phyloP scores from a whole-genome alignment of 768 basidiomycete genomes.

The Thelephora ganbajun region DNA sequence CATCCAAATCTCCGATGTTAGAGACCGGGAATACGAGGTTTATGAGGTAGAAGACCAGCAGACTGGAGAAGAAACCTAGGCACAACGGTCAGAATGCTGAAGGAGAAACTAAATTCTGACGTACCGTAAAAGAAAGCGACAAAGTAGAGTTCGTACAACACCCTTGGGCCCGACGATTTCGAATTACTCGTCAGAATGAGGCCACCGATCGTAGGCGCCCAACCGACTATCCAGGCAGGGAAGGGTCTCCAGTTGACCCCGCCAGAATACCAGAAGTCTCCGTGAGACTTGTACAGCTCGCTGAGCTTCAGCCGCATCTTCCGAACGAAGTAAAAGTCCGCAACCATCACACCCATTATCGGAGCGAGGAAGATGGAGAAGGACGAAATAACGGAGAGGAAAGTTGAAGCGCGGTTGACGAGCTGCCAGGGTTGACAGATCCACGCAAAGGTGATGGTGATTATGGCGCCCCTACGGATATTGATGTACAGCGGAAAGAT shows the following conservation, averaged over 20 bases:
- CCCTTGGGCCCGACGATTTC: background rate
- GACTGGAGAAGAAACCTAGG: conserved; percentile 3
- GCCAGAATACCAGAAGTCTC: conserved; percentile 12
- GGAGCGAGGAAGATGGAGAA: conserved; percentile 34
- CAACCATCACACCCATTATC: conserved; percentile 26
- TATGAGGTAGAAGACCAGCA: conserved; percentile 7
- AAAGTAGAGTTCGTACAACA: conserved; percentile 7
- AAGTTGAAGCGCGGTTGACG: conserved; percentile 20
- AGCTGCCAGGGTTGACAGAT: conserved; percentile 30
- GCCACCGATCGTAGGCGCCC: conserved; percentile 5
- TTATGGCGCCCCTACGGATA: conserved; percentile 26
- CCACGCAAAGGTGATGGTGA: conserved; percentile 29
- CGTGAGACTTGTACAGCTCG: conserved; percentile 11
- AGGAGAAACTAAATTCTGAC: background rate
- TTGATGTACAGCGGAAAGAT: conserved; percentile 28
- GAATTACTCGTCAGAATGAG: background rate
- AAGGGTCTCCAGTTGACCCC: conserved; percentile 15
- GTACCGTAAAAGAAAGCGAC: conserved; percentile 5
- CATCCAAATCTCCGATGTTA: conserved; percentile 10
- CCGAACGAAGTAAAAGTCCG: conserved; percentile 16
- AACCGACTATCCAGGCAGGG: conserved; percentile 11
- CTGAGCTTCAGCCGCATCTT: conserved; percentile 8
- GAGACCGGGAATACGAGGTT: conserved; percentile 11
- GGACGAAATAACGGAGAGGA: conserved; percentile 24
- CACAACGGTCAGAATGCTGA: background rate